Conservation (phyloP, 2,329 filamentous ascomycete species). For the Colletotrichum eremochloae region DNA sequence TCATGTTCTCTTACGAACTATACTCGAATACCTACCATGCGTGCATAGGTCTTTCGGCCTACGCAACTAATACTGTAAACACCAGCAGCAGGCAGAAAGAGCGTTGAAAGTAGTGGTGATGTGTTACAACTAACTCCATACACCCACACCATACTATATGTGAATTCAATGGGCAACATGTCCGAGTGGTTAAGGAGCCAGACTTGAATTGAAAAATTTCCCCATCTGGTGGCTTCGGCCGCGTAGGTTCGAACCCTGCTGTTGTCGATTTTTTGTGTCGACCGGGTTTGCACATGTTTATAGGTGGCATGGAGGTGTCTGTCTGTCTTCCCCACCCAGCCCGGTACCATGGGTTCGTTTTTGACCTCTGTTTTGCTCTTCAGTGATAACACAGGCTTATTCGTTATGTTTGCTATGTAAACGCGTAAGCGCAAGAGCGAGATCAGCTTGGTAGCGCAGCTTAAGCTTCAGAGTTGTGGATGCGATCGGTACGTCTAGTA, state of each 20-base stretch:
- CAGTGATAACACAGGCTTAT: not conserved
- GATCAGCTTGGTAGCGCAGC: not conserved
- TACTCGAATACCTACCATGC: not conserved
- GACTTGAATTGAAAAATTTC: slow-evolving; percentile 20
- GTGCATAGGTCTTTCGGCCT: too few relatives aligned
- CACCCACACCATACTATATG: rapidly evolving
- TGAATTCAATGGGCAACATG: slow-evolving; percentile 17
- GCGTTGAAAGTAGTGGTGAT: not conserved
- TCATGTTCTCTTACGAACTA: not conserved
- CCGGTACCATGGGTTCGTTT: not conserved
- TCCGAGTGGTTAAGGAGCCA: slow-evolving; percentile 35
- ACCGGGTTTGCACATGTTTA: not conserved
- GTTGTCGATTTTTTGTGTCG: slow-evolving; percentile 21
- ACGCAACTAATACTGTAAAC: not conserved
- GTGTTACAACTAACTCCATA: not conserved
- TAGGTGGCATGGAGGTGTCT: not conserved
- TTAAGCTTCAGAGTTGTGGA: slow-evolving; percentile 14
- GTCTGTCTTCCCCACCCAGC: too few relatives aligned
- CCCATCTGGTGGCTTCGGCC: slow-evolving; percentile 31
- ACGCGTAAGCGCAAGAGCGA: not conserved
- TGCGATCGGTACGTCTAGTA: not conserved
- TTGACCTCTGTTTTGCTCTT: not conserved
- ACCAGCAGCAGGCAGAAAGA: not conserved
- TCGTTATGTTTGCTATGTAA: not conserved
- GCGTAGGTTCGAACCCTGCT: slow-evolving; percentile 41